A percentile compares a stretch with the other conserved stretches of the same genome.
phyloP scores from a whole-genome alignment of 345 rosid species.

The Trapa incisa region DNA sequence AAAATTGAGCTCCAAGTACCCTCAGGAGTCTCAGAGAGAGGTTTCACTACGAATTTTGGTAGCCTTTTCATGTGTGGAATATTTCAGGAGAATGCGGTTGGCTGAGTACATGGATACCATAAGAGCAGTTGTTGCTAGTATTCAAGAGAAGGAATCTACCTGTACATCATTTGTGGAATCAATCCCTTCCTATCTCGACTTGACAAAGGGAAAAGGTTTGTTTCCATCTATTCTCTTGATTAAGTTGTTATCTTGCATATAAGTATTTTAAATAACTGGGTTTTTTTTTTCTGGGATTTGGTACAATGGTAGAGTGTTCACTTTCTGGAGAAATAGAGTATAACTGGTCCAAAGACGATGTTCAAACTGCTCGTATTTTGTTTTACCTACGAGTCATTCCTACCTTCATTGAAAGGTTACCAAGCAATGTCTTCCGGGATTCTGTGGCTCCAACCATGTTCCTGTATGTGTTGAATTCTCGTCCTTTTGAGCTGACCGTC shows the following conservation, averaged over 20 bases:
- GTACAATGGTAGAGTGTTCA: slow-evolving; percentile 21
- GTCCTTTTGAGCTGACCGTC: neutral
- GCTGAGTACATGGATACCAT: slow-evolving; percentile 86
- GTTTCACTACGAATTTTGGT: slow-evolving; percentile 58
- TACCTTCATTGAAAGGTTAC: slow-evolving; percentile 59
- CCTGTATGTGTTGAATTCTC: slow-evolving; percentile 44
- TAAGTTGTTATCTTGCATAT: neutral
- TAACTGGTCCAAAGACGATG: slow-evolving; percentile 74
- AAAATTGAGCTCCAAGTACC: slow-evolving; percentile 32
- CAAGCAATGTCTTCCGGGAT: slow-evolving; percentile 46
- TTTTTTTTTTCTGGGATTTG: neutral
- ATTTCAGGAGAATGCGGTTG: slow-evolving; percentile 70
- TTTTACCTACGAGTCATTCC: slow-evolving; percentile 85
- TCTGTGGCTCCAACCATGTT: slow-evolving; percentile 76
- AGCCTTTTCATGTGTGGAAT: slow-evolving; percentile 74
- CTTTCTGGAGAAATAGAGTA: slow-evolving; percentile 34
- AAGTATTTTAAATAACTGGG: no score
- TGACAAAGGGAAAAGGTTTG: slow-evolving; percentile 61
- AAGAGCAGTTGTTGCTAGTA: slow-evolving; percentile 50
- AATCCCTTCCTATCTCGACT: slow-evolving; percentile 52
- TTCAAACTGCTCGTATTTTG: slow-evolving; percentile 81
- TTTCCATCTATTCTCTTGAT: neutral
- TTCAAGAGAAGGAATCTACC: slow-evolving; percentile 67
- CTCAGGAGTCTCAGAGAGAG: slow-evolving; percentile 44
- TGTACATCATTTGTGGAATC: slow-evolving; percentile 66